Conservation (phyloP, 306 rosid genomes). For the Begonia fuchsioides region DNA sequence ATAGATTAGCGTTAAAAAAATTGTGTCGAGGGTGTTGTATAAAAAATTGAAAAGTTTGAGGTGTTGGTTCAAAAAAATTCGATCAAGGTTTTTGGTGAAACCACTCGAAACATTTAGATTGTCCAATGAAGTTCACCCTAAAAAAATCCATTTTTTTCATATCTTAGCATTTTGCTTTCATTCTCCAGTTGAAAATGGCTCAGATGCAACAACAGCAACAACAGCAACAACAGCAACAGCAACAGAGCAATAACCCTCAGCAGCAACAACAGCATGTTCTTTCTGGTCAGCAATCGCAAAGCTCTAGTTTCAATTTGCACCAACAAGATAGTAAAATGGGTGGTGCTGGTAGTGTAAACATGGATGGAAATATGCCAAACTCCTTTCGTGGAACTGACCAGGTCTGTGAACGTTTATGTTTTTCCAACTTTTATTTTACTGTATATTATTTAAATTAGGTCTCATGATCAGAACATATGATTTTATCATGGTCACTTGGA, state of each 20-base stretch:
- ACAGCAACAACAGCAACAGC: slow-evolving; percentile 54
- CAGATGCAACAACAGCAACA: slow-evolving; percentile 71
- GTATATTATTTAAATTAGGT: too few species aligned
- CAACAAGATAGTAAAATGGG: slow-evolving; percentile 77
- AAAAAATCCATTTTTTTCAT: slow-evolving; percentile 4
- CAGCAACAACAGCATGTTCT: slow-evolving; percentile 78
- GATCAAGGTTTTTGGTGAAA: too few species aligned
- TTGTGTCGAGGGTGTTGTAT: too few species aligned
- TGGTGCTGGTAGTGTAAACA: slow-evolving; percentile 59
- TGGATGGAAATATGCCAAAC: slow-evolving; percentile 87
- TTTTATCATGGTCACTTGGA: too few species aligned
- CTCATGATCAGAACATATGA: too few species aligned
- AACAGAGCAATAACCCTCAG: slow-evolving; percentile 37
- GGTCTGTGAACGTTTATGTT: slow-evolving; percentile 32
- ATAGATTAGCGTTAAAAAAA: too few species aligned
- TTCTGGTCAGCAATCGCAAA: slow-evolving; percentile 72
- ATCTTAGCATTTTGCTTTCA: slow-evolving; percentile 15
- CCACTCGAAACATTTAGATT: too few species aligned
- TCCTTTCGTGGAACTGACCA: slow-evolving; percentile 96
- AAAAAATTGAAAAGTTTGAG: too few species aligned
- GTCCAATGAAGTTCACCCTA: too few species aligned
- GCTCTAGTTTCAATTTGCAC: slow-evolving; percentile 62
- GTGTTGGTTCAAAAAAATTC: too few species aligned
- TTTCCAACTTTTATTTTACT: not conserved
- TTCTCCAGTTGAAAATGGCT: slow-evolving; percentile 69